Evolutionary conservation across 768 basidiomycete genomes (phyloP).

Genomic region (Nidularia pulvinata): DNA sequence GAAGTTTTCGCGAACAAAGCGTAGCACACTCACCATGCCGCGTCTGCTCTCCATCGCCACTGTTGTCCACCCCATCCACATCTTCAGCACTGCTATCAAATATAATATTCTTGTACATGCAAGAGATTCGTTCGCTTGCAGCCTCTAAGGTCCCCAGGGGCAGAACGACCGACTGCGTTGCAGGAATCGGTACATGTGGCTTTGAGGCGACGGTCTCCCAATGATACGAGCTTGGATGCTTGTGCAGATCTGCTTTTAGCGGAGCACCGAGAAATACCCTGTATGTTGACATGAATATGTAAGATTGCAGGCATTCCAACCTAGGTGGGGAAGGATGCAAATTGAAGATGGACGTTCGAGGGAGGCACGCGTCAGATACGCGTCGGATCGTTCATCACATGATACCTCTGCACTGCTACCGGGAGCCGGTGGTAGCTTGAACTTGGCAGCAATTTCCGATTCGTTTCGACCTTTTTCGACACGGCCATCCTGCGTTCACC

Average conservation of each 20-base stretch:
- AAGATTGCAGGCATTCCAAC: too few relatives aligned
- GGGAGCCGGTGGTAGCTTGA: background rate
- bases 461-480: too few relatives aligned
- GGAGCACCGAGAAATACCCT: constrained; percentile 58
- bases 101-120: constrained; percentile 72
- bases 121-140: constrained; percentile 68
- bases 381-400: background rate
- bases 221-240: constrained; percentile 30
- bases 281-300: constrained; percentile 23
- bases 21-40: too few relatives aligned
- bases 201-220: constrained; percentile 47
- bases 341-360: background rate
- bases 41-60: too few relatives aligned
- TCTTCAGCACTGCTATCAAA: constrained; percentile 49
- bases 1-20: too few relatives aligned
- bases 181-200: constrained; percentile 9
- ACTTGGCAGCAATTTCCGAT: background rate
- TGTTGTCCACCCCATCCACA: constrained; percentile 13
- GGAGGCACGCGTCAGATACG: background rate
- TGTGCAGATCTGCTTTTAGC: constrained; percentile 25
- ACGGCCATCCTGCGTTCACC: too few relatives aligned
- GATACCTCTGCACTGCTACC: background rate
- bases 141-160: constrained; percentile 60
- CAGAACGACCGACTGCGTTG: constrained; percentile 28
- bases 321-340: too few relatives aligned